Evolutionary conservation across 2,329 filamentous ascomycete species (phyloP), one percentile per base, ranked within the genome.

Genomic region (Pseudocercospora vitis): DNA sequence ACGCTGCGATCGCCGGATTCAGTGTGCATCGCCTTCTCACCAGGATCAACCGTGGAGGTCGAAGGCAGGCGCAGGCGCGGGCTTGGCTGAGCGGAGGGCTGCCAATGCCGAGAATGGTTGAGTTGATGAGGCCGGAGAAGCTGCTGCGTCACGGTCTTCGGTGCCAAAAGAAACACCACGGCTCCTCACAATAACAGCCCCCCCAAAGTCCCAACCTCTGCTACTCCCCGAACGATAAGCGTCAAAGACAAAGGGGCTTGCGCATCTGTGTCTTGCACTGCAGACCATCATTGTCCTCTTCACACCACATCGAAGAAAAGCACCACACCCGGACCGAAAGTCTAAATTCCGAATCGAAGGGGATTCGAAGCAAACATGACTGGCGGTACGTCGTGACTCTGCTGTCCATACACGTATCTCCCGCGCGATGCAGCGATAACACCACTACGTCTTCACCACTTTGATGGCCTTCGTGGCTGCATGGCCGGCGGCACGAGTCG

Each of bases 321-420:
- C 44, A 21, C 14, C 35, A 16, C 35, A 16, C 12, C 19, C 35
- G 26, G 24, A 31, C 26, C 26, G 29, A 37, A 48, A 48, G 32
- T 26, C 46, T 48, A 48, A 35, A 35, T 48, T 24, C 18, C 11
- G 44, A 32, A 47, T 47, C 44, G 44, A 21, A 47, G 44, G 26
- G 14, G 42, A 37, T 6, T 19, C 40, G 11, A 14, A n/a, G 39
- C 39, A 45, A 40, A n/a, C 37, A 45, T 45, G 42, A 24, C 42
- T 24, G 24, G 24, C 42, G 42, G 42, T 45, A 45, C 42, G 42
- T 26, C 32, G 18, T 48, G 29, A 48, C 46, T 48, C 46, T 19
- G 26, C 44, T n/a, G 21, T 12, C 26, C 6, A 18, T 11, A 16
- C 12, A 19, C 44, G 2, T 19, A 11, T 21, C 32, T 23, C 26